Base-by-base conservation (phyloP, 768 basidiomycete species). In the Boletus reticuloceps region DNA sequence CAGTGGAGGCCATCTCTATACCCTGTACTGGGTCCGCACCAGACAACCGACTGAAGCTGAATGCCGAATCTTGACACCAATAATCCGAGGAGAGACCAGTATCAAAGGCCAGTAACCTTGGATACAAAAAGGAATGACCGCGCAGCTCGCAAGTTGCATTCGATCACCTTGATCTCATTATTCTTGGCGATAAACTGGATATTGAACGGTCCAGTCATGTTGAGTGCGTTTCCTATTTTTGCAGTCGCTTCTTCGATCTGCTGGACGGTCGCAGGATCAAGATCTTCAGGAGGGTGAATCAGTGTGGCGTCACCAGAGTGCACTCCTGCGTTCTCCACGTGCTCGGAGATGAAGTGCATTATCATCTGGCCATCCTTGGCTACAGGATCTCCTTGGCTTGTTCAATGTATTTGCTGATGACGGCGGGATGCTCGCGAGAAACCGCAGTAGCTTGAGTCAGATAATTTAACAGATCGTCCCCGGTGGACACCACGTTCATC, bases 171-270 rank as follows among this genome's bases (percentile, higher is more conserved):
- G 81, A 99, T 98, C 74, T 98, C 96, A 77, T 98, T 98, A 76
- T 99, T 91, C 83, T 99, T 99, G 48, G 96, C 96, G 64, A 99
- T 98, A 76, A 99, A 98, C 77, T 99, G 96, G 69, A 99, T 99
- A 70, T 99, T 99, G 84, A 89, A 98, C 1, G 96, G 96, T 7
- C 96, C 97, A 7, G 96, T 98, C 45, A 98, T 95, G 69, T 98
- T 97, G 54, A 99, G 83, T 13, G 97, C 96, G 55, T 94, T 91
- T 31, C 94, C 97, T 58, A 99, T 98, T 80, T 98, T 99, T 40
- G 86, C 88, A 1, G 96, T 98, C 8, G 97, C 97, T 66, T 94
- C 91, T 71, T 94, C 94, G 64, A 99, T 98, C 67, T 92, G 93
- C 50, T 88, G 84, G 47, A 99, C 94, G 6, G 96, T 98, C 69